Percentiles rank a stretch among this genome's conserved stretches.
phyloP scores from a whole-genome alignment of 768 basidiomycete genomes.

The Saitozyma podzolica region DNA sequence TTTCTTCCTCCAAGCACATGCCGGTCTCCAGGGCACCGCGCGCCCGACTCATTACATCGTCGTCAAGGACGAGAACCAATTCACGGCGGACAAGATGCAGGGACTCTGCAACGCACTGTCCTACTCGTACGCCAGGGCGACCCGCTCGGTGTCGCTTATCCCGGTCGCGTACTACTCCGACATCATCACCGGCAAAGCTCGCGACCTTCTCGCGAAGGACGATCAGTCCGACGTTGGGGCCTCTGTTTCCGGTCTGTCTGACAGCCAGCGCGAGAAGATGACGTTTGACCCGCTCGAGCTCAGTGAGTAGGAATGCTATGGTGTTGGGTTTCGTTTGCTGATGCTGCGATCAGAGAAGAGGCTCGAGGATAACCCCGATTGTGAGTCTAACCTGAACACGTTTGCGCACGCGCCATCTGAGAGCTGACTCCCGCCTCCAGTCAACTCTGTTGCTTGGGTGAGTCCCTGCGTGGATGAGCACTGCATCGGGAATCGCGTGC shows the following conservation, averaged over 20 bases:
- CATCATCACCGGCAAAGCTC: conserved; percentile 27
- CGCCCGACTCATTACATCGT: conserved; percentile 46
- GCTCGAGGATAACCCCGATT: conserved; percentile 23
- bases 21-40: conserved; percentile 49
- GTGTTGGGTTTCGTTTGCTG: conserved; percentile 5
- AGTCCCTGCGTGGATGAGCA: not conserved
- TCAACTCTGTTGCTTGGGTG: conserved; percentile 31
- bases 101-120: conserved; percentile 33
- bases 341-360: conserved; percentile 26
- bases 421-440: conserved; percentile 14
- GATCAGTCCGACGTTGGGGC: conserved; percentile 21
- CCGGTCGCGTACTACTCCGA: conserved; percentile 30
- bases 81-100: conserved; percentile 38
- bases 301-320: conserved; percentile 12
- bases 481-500: too few relatives aligned
- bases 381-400: not conserved
- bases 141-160: conserved; percentile 37
- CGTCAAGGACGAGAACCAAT: conserved; percentile 29
- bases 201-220: conserved; percentile 23
- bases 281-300: conserved; percentile 15
- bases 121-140: conserved; percentile 41
- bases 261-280: not conserved
- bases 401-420: not conserved
- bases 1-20: conserved; percentile 50
- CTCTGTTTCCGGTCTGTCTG: conserved; percentile 10